Conservation (phyloP, 1,284 basidiomycete species). For the Fistulinella staudtii region DNA sequence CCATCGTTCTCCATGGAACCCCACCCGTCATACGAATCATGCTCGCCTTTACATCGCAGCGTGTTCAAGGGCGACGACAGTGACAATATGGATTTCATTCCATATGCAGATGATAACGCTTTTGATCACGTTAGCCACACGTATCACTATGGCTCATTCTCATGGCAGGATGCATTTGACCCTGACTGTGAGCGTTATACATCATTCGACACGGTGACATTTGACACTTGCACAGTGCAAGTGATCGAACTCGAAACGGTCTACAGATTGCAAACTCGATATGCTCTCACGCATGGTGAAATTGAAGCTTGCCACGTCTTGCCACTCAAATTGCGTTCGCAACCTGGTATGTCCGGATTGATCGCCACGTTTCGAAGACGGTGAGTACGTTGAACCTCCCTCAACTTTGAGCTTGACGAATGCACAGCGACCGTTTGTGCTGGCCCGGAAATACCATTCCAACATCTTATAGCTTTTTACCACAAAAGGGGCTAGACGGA, state of each 20-base stretch:
- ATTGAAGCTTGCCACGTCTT: conserved; percentile 44
- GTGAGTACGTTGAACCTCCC: conserved; percentile 25
- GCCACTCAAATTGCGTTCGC: conserved; percentile 35
- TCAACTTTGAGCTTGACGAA: conserved; percentile 1
- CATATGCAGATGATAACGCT: conserved; percentile 49
- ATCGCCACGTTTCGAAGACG: conserved; percentile 33
- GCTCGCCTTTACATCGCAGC: conserved; percentile 43
- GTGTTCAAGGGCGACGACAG: conserved; percentile 55
- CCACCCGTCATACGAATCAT: conserved; percentile 47
- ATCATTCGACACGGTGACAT: conserved; percentile 12
- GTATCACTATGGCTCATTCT: conserved; percentile 40
- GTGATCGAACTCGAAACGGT: conserved; percentile 44
- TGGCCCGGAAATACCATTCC: conserved; percentile 29
- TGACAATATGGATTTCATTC: conserved; percentile 52
- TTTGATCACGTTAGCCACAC: conserved; percentile 43
- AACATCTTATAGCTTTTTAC: conserved; percentile 13
- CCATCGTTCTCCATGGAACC: conserved; percentile 22
- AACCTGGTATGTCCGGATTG: conserved; percentile 26
- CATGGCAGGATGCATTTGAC: conserved; percentile 45
- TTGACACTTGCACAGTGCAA: conserved; percentile 36
- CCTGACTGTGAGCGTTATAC: conserved; percentile 45
- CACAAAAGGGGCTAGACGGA: conserved; percentile 15
- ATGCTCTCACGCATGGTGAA: conserved; percentile 36
- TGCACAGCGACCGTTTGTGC: conserved; percentile 23
- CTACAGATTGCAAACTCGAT: conserved; percentile 35